Evolutionary conservation across 306 rosid genomes (phyloP).

Genomic region (Rosa multiflora): DNA sequence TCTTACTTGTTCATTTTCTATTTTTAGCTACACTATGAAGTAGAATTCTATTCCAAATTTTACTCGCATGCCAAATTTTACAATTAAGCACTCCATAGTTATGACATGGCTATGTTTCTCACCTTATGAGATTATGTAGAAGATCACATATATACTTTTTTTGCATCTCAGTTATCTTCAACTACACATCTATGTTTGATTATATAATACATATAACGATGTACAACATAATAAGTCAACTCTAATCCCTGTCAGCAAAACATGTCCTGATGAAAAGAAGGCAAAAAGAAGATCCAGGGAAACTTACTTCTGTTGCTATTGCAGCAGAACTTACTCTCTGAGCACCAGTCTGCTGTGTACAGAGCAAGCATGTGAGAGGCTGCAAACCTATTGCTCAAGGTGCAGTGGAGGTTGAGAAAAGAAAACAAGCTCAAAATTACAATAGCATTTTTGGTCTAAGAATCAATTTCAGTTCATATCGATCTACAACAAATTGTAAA

Average conservation of each 20-base stretch:
- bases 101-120: neutral
- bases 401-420: neutral
- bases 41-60: neutral
- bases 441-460: neutral
- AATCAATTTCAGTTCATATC: conserved; percentile 19
- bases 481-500: conserved; percentile 14
- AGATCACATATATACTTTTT: neutral
- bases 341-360: conserved; percentile 1
- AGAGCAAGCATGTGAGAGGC: conserved; percentile 6
- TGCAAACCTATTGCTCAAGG: conserved; percentile 12
- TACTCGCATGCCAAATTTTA: neutral
- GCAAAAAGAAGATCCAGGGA: neutral
- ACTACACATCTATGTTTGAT: neutral
- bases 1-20: neutral
- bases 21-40: neutral
- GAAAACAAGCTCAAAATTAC: neutral
- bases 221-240: neutral
- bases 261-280: conserved; percentile 7
- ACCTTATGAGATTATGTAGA: neutral
- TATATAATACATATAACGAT: neutral
- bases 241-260: neutral
- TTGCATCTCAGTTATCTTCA: neutral
- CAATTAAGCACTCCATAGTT: neutral
- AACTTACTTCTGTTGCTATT: conserved; percentile 17
- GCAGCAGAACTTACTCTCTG: neutral